phyloP scores from a whole-genome alignment of 768 basidiomycete genomes.

The Cystofilobasidium capitatum region DNA sequence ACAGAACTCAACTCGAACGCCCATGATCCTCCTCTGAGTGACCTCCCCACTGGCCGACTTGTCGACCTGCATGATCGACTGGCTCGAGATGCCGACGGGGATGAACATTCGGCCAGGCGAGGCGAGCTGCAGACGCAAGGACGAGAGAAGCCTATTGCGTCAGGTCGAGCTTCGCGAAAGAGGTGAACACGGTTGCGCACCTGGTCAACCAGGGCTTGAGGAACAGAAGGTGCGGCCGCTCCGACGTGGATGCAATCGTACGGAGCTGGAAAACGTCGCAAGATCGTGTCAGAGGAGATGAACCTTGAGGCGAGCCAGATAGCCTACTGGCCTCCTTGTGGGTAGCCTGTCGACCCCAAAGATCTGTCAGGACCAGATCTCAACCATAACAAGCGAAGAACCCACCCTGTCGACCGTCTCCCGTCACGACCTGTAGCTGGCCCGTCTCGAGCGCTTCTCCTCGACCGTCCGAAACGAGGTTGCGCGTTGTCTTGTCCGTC shows the following conservation, averaged over 20 bases:
- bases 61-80: slow-evolving; percentile 59
- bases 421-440: slow-evolving; percentile 55
- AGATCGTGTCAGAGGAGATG: neutral
- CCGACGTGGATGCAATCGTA: slow-evolving; percentile 88
- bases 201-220: slow-evolving; percentile 63
- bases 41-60: slow-evolving; percentile 64
- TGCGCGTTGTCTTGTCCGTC: slow-evolving; percentile 52
- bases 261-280: slow-evolving; percentile 39
- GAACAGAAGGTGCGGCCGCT: slow-evolving; percentile 71
- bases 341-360: neutral
- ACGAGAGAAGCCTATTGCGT: neutral
- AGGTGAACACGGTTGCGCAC: slow-evolving; percentile 57
- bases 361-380: slow-evolving; percentile 38
- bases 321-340: neutral
- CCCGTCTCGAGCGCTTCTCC: slow-evolving; percentile 48
- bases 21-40: slow-evolving; percentile 58
- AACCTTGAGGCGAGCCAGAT: slow-evolving; percentile 1
- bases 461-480: slow-evolving; percentile 60
- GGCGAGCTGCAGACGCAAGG: slow-evolving; percentile 33
- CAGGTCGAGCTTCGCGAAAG: slow-evolving; percentile 13
- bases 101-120: slow-evolving; percentile 63
- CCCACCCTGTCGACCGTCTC: slow-evolving; percentile 71
- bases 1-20: slow-evolving; percentile 59
- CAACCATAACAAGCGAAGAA: neutral
- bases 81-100: slow-evolving; percentile 6